phyloP scores from a whole-genome alignment of 495 filamentous ascomycete species.

The Daldinia loculata region DNA sequence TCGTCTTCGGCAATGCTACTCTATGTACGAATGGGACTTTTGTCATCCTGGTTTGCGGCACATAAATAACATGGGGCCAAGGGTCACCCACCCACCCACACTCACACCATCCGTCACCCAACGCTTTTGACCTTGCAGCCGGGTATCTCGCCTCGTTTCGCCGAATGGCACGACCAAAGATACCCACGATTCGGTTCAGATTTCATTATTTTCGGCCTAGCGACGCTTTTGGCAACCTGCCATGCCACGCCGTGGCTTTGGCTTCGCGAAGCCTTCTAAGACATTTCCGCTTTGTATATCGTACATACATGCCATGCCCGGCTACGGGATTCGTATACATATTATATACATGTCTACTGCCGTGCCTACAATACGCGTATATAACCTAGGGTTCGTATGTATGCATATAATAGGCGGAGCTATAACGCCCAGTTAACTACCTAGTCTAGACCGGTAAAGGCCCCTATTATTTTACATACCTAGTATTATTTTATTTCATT shows the following conservation, averaged over 20 bases:
- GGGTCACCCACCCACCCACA: neutral
- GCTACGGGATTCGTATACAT: slow-evolving; percentile 3
- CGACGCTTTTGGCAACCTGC: slow-evolving; percentile 32
- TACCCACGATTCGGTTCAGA: slow-evolving; percentile 41
- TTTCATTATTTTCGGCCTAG: slow-evolving; percentile 33
- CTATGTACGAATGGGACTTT: slow-evolving; percentile 27
- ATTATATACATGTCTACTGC: neutral
- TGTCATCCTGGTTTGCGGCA: slow-evolving; percentile 41
- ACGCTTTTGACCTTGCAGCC: slow-evolving; percentile 44
- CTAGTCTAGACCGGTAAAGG: slow-evolving; percentile 19
- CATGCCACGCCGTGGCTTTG: neutral
- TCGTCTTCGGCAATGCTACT: slow-evolving; percentile 36
- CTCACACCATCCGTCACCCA: neutral
- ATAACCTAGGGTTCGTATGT: neutral
- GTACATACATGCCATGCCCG: neutral
- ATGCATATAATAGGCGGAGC: slow-evolving; percentile 4
- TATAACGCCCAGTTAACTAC: neutral
- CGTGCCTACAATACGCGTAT: neutral
- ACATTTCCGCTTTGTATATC: slow-evolving; percentile 30
- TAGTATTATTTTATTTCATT: no score
- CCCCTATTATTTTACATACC: neutral
- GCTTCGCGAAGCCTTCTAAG: slow-evolving; percentile 44
- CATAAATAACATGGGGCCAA: slow-evolving; percentile 32
- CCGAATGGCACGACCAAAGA: slow-evolving; percentile 40
- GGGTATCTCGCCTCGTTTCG: slow-evolving; percentile 45